phyloP scores from a whole-genome alignment of 805 yeast species.

The Candida saitoana region DNA sequence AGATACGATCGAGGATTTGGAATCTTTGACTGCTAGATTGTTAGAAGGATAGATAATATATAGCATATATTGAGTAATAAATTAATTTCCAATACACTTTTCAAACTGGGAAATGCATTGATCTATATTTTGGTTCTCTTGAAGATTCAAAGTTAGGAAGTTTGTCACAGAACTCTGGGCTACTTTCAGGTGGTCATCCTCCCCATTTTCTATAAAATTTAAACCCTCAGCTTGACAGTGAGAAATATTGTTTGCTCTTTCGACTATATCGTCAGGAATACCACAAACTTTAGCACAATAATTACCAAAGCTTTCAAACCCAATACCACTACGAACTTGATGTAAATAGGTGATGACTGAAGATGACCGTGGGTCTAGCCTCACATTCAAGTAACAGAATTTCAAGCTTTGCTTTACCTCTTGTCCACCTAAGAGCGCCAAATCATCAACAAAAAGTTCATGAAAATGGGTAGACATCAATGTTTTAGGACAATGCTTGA shows the following conservation, averaged over 20 bases:
- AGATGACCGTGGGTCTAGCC: neutral
- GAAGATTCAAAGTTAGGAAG: neutral
- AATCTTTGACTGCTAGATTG: constrained; percentile 68
- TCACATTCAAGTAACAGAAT: neutral
- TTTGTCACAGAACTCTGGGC: neutral
- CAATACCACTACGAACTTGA: constrained; percentile 4
- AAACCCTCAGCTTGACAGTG: constrained; percentile 2
- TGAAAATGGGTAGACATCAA: constrained; percentile 43
- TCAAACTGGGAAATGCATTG: neutral
- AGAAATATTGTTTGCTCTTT: constrained; percentile 6
- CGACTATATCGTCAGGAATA: constrained; percentile 3
- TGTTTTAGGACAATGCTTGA: constrained; percentile 17
- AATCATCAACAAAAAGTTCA: constrained; percentile 28
- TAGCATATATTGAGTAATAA: neutral
- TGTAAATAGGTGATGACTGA: constrained; percentile 7
- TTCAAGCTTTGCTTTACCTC: neutral
- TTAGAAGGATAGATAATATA: constrained; percentile 15
- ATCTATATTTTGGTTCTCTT: neutral
- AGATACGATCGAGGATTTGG: constrained; percentile 88
- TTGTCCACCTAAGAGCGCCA: neutral
- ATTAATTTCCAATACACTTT: neutral
- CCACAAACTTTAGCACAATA: constrained; percentile 9
- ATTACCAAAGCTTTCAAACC: constrained; percentile 9
- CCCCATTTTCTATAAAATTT: neutral
- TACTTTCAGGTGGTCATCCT: neutral